phyloP scores from a whole-genome alignment of 2,329 filamentous ascomycete species.

The Saccharata proteae region DNA sequence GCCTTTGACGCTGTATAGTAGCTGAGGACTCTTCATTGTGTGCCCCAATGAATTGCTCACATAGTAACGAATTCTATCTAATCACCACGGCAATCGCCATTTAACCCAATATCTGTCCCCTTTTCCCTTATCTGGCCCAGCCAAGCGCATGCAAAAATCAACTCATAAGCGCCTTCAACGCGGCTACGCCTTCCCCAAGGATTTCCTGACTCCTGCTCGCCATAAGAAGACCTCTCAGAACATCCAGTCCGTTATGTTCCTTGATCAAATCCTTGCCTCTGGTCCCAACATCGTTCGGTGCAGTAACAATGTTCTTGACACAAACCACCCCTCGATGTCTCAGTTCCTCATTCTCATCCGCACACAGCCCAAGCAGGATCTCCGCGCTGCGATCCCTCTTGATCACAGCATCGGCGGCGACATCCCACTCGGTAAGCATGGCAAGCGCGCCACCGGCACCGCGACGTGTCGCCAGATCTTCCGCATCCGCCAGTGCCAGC shows the following conservation, averaged over 20 bases:
- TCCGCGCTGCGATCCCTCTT: slow-evolving; percentile 59
- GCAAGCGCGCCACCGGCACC: slow-evolving; percentile 85
- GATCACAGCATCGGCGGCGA: slow-evolving; percentile 59
- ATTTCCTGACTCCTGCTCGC: slow-evolving; percentile 58
- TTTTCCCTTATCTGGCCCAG: no score
- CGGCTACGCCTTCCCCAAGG: slow-evolving; percentile 57
- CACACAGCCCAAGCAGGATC: slow-evolving; percentile 69
- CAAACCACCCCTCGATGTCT: slow-evolving; percentile 63
- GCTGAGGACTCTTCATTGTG: no score
- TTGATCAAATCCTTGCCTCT: slow-evolving; percentile 26
- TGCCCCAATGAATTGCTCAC: no score
- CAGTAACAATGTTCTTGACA: slow-evolving; percentile 58
- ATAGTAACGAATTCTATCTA: no score
- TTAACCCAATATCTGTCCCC: no score
- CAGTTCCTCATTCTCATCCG: slow-evolving; percentile 58
- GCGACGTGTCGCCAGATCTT: slow-evolving; percentile 65
- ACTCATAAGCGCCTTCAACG: slow-evolving; percentile 61
- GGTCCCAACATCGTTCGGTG: slow-evolving; percentile 53
- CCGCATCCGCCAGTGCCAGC: slow-evolving; percentile 75
- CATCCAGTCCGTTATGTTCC: slow-evolving; percentile 51
- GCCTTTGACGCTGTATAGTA: no score
- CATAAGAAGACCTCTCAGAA: slow-evolving; percentile 57
- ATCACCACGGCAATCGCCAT: no score
- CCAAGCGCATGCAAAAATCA: no score
- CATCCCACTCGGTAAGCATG: slow-evolving; percentile 67